Evolutionary conservation across 371 early-diverging fungal genomes (phyloP), one percentile per base, ranked within the genome.

Genomic region (Rhizopus delemar): DNA sequence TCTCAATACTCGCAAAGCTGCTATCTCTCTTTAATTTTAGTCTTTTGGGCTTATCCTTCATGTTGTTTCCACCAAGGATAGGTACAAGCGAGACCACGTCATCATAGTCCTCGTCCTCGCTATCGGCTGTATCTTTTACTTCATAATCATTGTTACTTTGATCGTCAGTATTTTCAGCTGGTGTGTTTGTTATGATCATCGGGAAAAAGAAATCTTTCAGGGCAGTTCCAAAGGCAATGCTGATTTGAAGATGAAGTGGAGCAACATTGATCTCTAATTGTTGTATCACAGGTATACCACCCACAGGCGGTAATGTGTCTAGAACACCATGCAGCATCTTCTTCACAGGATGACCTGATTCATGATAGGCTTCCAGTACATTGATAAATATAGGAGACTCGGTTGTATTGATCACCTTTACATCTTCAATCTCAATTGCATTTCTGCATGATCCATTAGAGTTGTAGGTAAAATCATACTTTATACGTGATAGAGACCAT

Each of bases 261-360:
- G 78, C 80, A 60, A 96, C 62, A 54, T 91, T 88, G 51, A 96
- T 75, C 57, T 93, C 94, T 53, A 95, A 82, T 48, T 92, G 90
- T 53, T 93, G 92, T 16, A 94, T 84, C 8, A 94, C 87, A 35
- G 79, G 78, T 57, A 93, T 93, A 9, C 94, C 93, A 12, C 86
- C 94, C 2, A 94, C 94, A 0, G 93, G 92, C 5, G 89, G 89
- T 43, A 90, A 69, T 31, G 91, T 86, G 4, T 87, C 77, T 78
- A 89, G 83, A 53, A 86, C 86, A 5, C 90, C 84, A 45, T 91
- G 78, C 5, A 95, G 62, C 90, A 92, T 91, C 69, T 90, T 91
- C 51, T 90, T 15, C 85, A 11, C 88, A 72, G 8, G 83, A 78
- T 58, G 87, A 93, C 59, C 91, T 83, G 4, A n/a, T 22, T 28